Percentiles rank a stretch among this genome's conserved stretches.
These are phyloP conservation scores for Capronia coronata DNA, from an alignment of 2,329 filamentous ascomycete species.

Conservation along the genomic window DNA sequence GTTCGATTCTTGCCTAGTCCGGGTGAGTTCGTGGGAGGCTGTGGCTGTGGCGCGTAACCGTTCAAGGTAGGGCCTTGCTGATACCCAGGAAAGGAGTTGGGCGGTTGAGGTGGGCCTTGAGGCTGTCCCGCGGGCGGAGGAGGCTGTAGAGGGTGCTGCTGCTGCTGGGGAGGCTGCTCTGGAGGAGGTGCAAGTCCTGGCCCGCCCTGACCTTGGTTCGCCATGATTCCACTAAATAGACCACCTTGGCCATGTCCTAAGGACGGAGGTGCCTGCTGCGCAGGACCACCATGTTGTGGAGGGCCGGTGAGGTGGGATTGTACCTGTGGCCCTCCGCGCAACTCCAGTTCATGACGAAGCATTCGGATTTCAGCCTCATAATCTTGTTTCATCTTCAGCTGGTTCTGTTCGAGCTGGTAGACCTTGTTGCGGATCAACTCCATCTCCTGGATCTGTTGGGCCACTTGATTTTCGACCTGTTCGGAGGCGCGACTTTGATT, in stretches of 20 bases:
- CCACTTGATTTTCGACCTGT: slow-evolving; percentile 93
- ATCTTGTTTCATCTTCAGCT: slow-evolving; percentile 82
- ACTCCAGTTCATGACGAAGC: slow-evolving; percentile 80
- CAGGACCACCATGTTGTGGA: slow-evolving; percentile 69
- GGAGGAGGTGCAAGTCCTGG: slow-evolving; percentile 75
- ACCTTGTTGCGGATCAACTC: slow-evolving; percentile 90
- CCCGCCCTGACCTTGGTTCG: slow-evolving; percentile 76
- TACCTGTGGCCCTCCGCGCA: slow-evolving; percentile 56
- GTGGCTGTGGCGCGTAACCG: slow-evolving; percentile 74
- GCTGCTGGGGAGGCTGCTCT: slow-evolving; percentile 51
- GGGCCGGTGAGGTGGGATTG: slow-evolving; percentile 63
- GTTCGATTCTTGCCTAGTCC: slow-evolving; percentile 71
- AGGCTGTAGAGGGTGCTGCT: slow-evolving; percentile 54
- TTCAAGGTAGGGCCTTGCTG: slow-evolving; percentile 59
- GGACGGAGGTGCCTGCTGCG: slow-evolving; percentile 77
- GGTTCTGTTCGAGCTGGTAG: slow-evolving; percentile 83
- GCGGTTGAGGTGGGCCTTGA: slow-evolving; percentile 64
- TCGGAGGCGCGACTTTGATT: slow-evolving; percentile 71
- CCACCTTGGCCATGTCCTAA: slow-evolving; percentile 84
- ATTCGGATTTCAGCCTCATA: slow-evolving; percentile 88
- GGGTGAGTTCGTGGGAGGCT: slow-evolving; percentile 77
- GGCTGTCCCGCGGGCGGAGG: slow-evolving; percentile 38
- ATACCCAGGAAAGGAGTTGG: slow-evolving; percentile 64
- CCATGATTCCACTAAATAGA: slow-evolving; percentile 93
- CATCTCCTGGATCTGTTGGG: slow-evolving; percentile 88